phyloP scores from a whole-genome alignment of 495 filamentous ascomycete genomes.

The Penicillium ucsense region DNA sequence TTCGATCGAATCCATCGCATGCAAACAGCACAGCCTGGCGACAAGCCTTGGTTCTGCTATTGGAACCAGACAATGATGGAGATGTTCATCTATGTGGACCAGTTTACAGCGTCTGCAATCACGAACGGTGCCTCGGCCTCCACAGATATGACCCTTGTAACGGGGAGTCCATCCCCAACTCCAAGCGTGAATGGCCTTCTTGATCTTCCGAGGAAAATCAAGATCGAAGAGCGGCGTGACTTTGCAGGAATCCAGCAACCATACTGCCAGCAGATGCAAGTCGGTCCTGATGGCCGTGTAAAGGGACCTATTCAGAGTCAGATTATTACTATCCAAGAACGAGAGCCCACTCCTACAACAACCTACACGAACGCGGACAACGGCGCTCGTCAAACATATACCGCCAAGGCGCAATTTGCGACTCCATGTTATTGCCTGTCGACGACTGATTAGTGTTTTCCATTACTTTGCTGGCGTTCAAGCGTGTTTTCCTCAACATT shows the following conservation, averaged over 20 bases:
- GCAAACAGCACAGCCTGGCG: constrained; percentile 43
- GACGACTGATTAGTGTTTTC: constrained; percentile 24
- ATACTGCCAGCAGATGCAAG: constrained; percentile 64
- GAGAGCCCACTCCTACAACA: constrained; percentile 35
- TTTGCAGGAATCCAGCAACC: constrained; percentile 31
- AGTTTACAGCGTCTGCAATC: constrained; percentile 35
- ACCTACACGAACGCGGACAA: constrained; percentile 18
- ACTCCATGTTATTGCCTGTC: constrained; percentile 36
- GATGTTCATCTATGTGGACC: constrained; percentile 67
- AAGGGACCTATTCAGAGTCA: constrained; percentile 32
- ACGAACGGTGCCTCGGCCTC: constrained; percentile 13
- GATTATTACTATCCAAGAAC: constrained; percentile 52
- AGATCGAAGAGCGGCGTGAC: constrained; percentile 68
- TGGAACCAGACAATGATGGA: constrained; percentile 81
- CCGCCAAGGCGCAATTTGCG: constrained; percentile 29
- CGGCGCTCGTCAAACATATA: constrained; percentile 26
- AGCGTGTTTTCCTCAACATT: constrained; percentile 12
- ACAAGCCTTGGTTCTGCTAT: constrained; percentile 77
- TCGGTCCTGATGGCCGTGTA: constrained; percentile 41
- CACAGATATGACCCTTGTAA: not conserved
- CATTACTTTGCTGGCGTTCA: constrained; percentile 7
- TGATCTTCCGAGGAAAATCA: constrained; percentile 62
- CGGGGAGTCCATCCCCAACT: not conserved
- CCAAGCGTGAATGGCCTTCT: constrained; percentile 12
- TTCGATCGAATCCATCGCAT: constrained; percentile 23